Percentiles rank a stretch among this genome's conserved stretches.
These are phyloP conservation scores for Kwoniella bestiolae DNA, from an alignment of 768 basidiomycete species.

Conservation along the genomic window DNA sequence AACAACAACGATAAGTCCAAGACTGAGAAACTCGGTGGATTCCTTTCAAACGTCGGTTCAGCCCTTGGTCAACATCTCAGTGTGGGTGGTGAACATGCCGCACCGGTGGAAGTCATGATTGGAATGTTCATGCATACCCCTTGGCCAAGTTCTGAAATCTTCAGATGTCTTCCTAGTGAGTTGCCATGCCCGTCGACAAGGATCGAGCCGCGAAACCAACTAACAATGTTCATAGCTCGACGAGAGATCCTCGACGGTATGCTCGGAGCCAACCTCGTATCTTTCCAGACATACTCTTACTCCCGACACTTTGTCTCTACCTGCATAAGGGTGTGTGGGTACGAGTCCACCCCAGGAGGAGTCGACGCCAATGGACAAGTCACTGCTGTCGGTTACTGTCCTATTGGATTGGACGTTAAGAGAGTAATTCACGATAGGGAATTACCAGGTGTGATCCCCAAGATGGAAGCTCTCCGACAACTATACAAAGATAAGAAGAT, in stretches of 20 bases:
- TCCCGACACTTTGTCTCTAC: conserved; percentile 92
- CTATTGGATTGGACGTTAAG: conserved; percentile 93
- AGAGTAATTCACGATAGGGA: conserved; percentile 79
- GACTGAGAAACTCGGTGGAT: conserved; percentile 30
- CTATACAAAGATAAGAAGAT: conserved; percentile 98
- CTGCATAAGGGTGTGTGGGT: conserved; percentile 93
- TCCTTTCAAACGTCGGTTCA: conserved; percentile 46
- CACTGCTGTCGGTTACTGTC: conserved; percentile 82
- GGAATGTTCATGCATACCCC: conserved; percentile 98
- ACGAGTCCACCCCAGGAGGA: conserved; percentile 71
- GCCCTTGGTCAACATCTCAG: conserved; percentile 39
- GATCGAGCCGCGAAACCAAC: conserved; percentile 5
- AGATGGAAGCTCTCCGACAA: conserved; percentile 77
- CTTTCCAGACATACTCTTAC: conserved; percentile 95
- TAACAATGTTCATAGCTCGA: conserved; percentile 70
- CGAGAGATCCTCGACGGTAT: conserved; percentile 96
- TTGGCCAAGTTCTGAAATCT: conserved; percentile 95
- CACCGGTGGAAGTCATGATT: conserved; percentile 69
- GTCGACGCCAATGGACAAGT: conserved; percentile 89
- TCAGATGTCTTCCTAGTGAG: conserved; percentile 86
- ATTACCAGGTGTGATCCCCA: conserved; percentile 83
- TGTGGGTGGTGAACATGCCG: conserved; percentile 27
- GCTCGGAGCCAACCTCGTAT: conserved; percentile 93
- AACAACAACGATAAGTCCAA: conserved; percentile 8
- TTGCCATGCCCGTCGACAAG: conserved; percentile 29